Base-by-base conservation (phyloP, 176 grass and related monocot species). In the Lolium rigidum region DNA sequence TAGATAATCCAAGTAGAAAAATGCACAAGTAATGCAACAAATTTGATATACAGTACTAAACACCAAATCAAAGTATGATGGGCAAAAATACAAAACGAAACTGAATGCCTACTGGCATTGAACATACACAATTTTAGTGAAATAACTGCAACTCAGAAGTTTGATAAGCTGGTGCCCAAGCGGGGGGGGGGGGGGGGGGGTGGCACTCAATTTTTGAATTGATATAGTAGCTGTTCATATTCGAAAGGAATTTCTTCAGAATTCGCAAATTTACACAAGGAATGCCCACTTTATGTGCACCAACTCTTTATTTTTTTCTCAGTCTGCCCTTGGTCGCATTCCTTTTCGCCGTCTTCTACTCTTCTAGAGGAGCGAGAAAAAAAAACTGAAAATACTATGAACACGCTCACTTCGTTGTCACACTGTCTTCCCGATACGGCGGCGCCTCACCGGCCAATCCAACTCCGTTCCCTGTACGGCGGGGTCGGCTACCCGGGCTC, bases 51-150 rank as follows among this genome's bases (percentile, higher is more conserved):
- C n/a, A n/a, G n/a, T 43, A 48, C 11, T 9, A 2, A 79, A 55
- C 18, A 74, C n/a, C 89, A 73, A 28, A 74, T 11, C 9, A 87
- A 69, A 67, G 38, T 10, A 22, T 50, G 28, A 13, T 5, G 61
- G 15, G 52, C n/a, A n/a, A n/a, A n/a, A n/a, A n/a, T n/a, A n/a
- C 2, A 41, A 73, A 20, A 59, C 12, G 20, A 59, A 85, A 69
- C 43, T 43, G 8, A 35, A 35, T 1, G 31, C 31, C 31, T 43
- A 38, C 5, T 77, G 50, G 68, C 39, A 77, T 35, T 16, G 43
- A 47, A 47, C 28, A 17, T 15, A 82, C 10, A 35, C 47, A 58
- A 9, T 26, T 77, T 77, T 85, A 49, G 10, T 9, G 15, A 39
- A 74, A 13, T 35, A 25, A 24, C 67, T n/a, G 26, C 22, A 68